Evolutionary conservation across 2,329 filamentous ascomycete genomes (phyloP).

Genomic region (Colletotrichum lupini): DNA sequence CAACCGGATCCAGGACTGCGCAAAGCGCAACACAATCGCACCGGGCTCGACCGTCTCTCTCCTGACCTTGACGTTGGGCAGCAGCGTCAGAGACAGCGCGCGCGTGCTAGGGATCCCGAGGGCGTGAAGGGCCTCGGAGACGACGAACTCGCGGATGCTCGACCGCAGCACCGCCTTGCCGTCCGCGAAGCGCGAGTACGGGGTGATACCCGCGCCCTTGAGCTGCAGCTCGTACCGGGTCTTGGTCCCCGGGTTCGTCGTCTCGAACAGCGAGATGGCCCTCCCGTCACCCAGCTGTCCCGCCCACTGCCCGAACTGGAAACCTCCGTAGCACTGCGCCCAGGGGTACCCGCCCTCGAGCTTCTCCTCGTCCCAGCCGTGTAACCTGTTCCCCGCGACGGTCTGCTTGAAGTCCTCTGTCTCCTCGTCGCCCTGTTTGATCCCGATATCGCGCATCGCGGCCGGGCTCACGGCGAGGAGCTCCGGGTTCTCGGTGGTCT

Average conservation of each 20-base stretch:
- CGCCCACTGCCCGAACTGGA: constrained; percentile 87
- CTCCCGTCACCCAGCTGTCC: constrained; percentile 95
- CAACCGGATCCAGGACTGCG: constrained; percentile 89
- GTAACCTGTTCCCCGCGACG: constrained; percentile 84
- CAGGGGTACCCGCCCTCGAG: constrained; percentile 86
- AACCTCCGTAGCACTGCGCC: constrained; percentile 97
- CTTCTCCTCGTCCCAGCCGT: constrained; percentile 78
- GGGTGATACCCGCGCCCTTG: constrained; percentile 92
- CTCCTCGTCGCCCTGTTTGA: constrained; percentile 74
- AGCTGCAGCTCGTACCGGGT: constrained; percentile 89
- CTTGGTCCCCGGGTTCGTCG: constrained; percentile 78
- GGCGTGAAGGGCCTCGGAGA: constrained; percentile 88
- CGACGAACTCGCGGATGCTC: constrained; percentile 93
- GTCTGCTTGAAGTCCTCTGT: constrained; percentile 81
- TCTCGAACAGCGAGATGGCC: constrained; percentile 94
- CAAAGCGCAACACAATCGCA: constrained; percentile 92
- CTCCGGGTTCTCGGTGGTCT: constrained; percentile 77
- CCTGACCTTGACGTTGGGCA: constrained; percentile 77
- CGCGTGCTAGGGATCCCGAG: constrained; percentile 88
- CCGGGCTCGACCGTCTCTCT: constrained; percentile 88
- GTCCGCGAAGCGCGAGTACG: constrained; percentile 96
- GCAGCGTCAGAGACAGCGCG: constrained; percentile 82
- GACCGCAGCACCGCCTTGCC: constrained; percentile 93
- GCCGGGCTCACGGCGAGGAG: constrained; percentile 83
- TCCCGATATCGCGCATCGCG: constrained; percentile 84